Evolutionary conservation across 2,329 filamentous ascomycete species (phyloP), one percentile per base, ranked within the genome.

Genomic region (Neofusicoccum ribis): DNA sequence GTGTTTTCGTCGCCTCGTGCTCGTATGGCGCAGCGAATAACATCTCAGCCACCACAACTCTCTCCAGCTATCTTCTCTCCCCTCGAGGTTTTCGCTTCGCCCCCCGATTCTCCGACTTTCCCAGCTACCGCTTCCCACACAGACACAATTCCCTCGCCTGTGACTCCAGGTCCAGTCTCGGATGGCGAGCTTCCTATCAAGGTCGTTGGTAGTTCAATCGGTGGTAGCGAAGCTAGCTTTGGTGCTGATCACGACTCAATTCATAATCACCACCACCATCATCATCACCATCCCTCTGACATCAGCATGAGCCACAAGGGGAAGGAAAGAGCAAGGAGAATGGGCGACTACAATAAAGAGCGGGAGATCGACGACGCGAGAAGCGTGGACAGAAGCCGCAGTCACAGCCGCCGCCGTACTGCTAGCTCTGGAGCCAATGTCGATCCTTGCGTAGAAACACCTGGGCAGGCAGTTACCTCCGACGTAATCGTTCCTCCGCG

Each of bases 341-440:
- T 66, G 66, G 20, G 69, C 70, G 11, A 36, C 70, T 69, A 12
- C 31, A 65, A 1, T 34, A 65, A 14, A 4, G 12, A n/a, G 15
- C 27, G 47, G n/a, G 9, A 34, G 47, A 15, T 14, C 11, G 6
- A 31, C 3, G 11, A 34, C 4, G 27, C 4, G 14, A 50, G 31
- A 17, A 23, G 54, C 9, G 17, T 41, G 7, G 54, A 58, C n/a
- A 44, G 54, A 43, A 11, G 39, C 17, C 54, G 54, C 9, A 67
- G 63, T 47, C 74, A 73, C 41, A 70, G 69, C 50, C 73, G 76
- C 23, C 72, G 75, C 20, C 73, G 75, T 27, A 78, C 76, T 14
- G 75, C 75, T 17, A 74, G 72, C 12, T 76, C 74, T 49, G 75
- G 71, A 27, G 71, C 74, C 15, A 72, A 73, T 12, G 68, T 75